A percentile compares a stretch with the other conserved stretches of the same genome.
phyloP scores from a whole-genome alignment of 1,284 basidiomycete species.

The Mycena citricolor region DNA sequence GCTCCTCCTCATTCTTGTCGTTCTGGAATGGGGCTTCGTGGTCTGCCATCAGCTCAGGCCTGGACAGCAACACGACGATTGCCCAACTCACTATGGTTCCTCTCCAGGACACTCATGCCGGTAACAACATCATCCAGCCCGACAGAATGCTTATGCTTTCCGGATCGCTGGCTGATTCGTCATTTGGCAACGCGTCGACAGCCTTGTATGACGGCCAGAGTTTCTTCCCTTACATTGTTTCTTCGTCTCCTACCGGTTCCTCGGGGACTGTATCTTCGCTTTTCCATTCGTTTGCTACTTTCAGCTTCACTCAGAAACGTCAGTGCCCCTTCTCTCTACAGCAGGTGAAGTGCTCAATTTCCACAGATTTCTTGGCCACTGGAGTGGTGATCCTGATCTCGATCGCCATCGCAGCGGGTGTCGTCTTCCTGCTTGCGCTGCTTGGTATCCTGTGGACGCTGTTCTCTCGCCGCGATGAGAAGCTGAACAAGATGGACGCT shows the following conservation, averaged over 20 bases:
- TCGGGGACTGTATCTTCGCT: constrained; percentile 77
- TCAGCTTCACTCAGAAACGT: constrained; percentile 75
- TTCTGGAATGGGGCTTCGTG: constrained; percentile 83
- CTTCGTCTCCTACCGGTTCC: constrained; percentile 66
- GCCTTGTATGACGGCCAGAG: constrained; percentile 85
- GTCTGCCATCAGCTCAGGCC: constrained; percentile 59
- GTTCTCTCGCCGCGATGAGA: constrained; percentile 76
- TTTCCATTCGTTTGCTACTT: constrained; percentile 77
- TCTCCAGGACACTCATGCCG: constrained; percentile 68
- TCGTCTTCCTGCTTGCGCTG: constrained; percentile 89
- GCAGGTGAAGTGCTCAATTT: constrained; percentile 9
- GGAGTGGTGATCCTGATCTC: constrained; percentile 96
- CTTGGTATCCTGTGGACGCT: constrained; percentile 90
- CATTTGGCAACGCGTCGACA: constrained; percentile 78
- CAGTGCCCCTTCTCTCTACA: constrained; percentile 34
- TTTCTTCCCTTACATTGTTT: constrained; percentile 83
- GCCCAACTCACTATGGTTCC: constrained; percentile 91
- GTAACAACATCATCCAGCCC: constrained; percentile 72
- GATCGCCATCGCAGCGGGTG: constrained; percentile 93
- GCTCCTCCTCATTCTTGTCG: constrained; percentile 67
- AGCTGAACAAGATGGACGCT: constrained; percentile 55
- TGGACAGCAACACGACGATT: constrained; percentile 60
- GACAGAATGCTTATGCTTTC: constrained; percentile 93
- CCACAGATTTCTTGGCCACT: constrained; percentile 79
- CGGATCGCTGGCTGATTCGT: constrained; percentile 70